Base-by-base conservation (phyloP, 1,284 basidiomycete species). In the Cutaneotrichosporon dermatis region DNA sequence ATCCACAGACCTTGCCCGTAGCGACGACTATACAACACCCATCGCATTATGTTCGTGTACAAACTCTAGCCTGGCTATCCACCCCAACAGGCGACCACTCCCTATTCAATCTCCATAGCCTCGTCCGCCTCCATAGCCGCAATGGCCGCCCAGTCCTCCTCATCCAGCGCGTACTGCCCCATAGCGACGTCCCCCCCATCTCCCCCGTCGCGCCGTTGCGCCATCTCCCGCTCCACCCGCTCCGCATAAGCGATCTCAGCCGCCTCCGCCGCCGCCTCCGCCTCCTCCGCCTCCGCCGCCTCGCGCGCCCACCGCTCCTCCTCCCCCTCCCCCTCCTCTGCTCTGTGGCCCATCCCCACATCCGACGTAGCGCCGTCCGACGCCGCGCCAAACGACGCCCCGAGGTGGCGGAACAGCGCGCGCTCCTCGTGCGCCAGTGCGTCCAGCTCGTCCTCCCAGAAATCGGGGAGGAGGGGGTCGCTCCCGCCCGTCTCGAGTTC, bases 401-500 rank as follows among this genome's bases (percentile, higher is more conserved):
- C 9, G 10, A 64, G 57, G 41, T 54, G 54, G 9, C 15, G 40
- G 39, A 50, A 40, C 6, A 64, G 36, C 0, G 41, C 62, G 35
- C 43, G 40, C 57, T 67, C 67, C 61, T 71, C 65, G 6, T 44
- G 55, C 7, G 61, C 57, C 10, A 69, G 35, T 1, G 51, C 36
- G 12, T 65, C 60, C 13, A 62, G 58, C 45, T 70, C 69, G 39
- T 71, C 70, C 44, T 71, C 71, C 73, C 72, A 74, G 58, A 74
- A 72, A 3, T 75, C 73, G 13, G 71, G 71, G 4, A 67, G 53
- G 33, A 62, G 45, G 5, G 70, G 70, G 51, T 73, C 71, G 4
- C 65, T 70, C 16, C 73, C 74, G 11, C 72, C 71, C 4, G 66
- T 71, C 48, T 71, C 73, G 4, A 48, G 8, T 49, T 76, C 74